Conservation (phyloP, 257 asterid species). For the Rhazya stricta region DNA sequence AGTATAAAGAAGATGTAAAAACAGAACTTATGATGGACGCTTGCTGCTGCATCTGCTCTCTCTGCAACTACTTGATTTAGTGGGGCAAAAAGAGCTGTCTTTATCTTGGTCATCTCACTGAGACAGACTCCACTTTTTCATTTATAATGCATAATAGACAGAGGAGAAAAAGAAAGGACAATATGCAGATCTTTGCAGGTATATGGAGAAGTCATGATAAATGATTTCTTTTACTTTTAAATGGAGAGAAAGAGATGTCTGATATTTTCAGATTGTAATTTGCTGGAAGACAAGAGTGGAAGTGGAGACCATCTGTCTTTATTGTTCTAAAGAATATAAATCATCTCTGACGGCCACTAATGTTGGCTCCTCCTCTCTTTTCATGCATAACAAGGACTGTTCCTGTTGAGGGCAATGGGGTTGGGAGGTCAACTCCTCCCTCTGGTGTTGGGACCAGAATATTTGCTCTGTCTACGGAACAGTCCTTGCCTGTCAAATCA, state of each 20-base stretch:
- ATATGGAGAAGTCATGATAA: conserved; percentile 1
- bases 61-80: neutral
- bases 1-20: neutral
- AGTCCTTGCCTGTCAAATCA: neutral
- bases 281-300: conserved; percentile 6
- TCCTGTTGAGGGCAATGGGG: conserved; percentile 7
- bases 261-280: neutral
- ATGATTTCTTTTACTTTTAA: neutral
- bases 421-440: conserved; percentile 21
- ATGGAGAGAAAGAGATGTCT: neutral
- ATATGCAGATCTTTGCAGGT: conserved; percentile 5
- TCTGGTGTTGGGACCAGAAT: conserved; percentile 15
- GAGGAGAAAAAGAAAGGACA: conserved; percentile 9
- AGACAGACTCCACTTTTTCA: neutral
- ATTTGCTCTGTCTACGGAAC: neutral
- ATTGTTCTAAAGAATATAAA: conserved; percentile 11
- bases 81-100: neutral
- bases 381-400: conserved; percentile 15
- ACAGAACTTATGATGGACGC: neutral
- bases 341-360: conserved; percentile 14
- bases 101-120: neutral
- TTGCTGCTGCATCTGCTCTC: neutral
- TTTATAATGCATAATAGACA: neutral
- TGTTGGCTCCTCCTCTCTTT: conserved; percentile 21
- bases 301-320: conserved; percentile 9